Conservation (phyloP, 257 asterid species). For the Capsicum pubescens region DNA sequence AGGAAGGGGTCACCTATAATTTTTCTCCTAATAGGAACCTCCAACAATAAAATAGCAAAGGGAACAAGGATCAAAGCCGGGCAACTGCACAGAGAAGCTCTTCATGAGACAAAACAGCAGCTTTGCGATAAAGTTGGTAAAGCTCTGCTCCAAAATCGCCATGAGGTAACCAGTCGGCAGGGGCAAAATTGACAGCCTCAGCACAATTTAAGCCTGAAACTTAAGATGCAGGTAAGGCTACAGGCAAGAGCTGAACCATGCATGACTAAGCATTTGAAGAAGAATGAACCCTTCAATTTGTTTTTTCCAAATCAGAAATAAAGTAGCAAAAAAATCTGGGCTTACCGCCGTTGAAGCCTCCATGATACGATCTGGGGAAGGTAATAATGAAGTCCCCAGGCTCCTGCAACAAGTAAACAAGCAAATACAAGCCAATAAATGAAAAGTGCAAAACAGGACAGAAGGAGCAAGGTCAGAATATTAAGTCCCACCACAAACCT, state of each 20-base stretch:
- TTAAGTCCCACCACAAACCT: slow-evolving; percentile 50
- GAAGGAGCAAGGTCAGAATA: neutral
- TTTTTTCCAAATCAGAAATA: slow-evolving; percentile 27
- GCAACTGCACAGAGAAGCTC: slow-evolving; percentile 90
- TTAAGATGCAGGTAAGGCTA: too few species aligned
- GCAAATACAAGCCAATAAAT: slow-evolving; percentile 12
- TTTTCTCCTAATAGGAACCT: slow-evolving; percentile 13
- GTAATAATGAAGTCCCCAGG: slow-evolving; percentile 97
- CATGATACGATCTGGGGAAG: slow-evolving; percentile 96
- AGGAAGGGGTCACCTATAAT: neutral
- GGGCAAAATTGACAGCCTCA: slow-evolving; percentile 98
- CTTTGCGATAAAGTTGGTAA: slow-evolving; percentile 79
- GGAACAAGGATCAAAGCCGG: slow-evolving; percentile 53
- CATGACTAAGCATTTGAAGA: slow-evolving; percentile 24
- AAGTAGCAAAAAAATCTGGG: slow-evolving; percentile 28
- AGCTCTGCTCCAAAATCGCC: slow-evolving; percentile 98
- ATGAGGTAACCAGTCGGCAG: slow-evolving; percentile 99
- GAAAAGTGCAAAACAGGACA: slow-evolving; percentile 3
- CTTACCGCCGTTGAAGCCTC: slow-evolving; percentile 97
- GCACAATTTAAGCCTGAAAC: slow-evolving; percentile 99
- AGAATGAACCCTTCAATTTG: neutral
- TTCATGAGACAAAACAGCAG: slow-evolving; percentile 93
- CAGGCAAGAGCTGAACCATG: slow-evolving; percentile 22
- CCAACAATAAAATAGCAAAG: slow-evolving; percentile 23
- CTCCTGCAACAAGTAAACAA: slow-evolving; percentile 61